These are phyloP conservation scores for Blastobotrys serpentis DNA, from an alignment of 1,139 yeast species.

Conservation along the genomic window DNA sequence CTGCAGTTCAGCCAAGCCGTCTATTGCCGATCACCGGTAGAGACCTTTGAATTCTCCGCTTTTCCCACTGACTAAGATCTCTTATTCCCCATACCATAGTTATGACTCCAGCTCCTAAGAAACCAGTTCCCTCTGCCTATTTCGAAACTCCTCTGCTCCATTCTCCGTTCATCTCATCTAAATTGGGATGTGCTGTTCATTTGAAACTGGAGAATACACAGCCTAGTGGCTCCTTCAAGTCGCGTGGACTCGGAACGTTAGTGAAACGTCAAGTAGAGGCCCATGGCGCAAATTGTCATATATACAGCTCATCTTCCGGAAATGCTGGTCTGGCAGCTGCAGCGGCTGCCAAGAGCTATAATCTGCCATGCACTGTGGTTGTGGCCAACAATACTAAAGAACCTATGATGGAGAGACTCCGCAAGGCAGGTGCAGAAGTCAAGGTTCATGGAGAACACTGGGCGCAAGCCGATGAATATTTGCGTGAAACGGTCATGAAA, in stretches of 20 bases:
- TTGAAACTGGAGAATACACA: slow-evolving; percentile 66
- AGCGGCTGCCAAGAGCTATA: slow-evolving; percentile 49
- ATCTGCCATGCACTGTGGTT: slow-evolving; percentile 60
- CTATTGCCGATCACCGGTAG: too few relatives aligned
- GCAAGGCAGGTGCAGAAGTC: slow-evolving; percentile 53
- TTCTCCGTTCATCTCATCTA: too few relatives aligned
- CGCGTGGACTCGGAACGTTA: slow-evolving; percentile 58
- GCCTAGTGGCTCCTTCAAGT: slow-evolving; percentile 72
- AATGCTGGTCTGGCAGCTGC: slow-evolving; percentile 81
- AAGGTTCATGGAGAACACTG: slow-evolving; percentile 56
- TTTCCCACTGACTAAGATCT: too few relatives aligned
- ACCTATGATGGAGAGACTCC: slow-evolving; percentile 44
- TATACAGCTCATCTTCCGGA: slow-evolving; percentile 70
- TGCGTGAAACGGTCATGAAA: slow-evolving; percentile 43
- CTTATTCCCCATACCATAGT: too few relatives aligned
- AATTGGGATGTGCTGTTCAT: slow-evolving; percentile 48
- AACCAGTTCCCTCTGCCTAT: too few relatives aligned
- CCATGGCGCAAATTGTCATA: slow-evolving; percentile 41
- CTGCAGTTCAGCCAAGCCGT: too few relatives aligned
- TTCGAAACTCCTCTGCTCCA: too few relatives aligned
- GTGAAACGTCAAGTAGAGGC: slow-evolving; percentile 21
- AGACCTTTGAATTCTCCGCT: too few relatives aligned
- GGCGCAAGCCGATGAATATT: slow-evolving; percentile 63
- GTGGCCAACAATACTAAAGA: slow-evolving; percentile 53
- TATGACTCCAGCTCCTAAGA: too few relatives aligned